Percentiles rank a stretch among this genome's conserved stretches.
Conservation (phyloP, 1,284 basidiomycete species). For the Neolentinus lepideus region DNA sequence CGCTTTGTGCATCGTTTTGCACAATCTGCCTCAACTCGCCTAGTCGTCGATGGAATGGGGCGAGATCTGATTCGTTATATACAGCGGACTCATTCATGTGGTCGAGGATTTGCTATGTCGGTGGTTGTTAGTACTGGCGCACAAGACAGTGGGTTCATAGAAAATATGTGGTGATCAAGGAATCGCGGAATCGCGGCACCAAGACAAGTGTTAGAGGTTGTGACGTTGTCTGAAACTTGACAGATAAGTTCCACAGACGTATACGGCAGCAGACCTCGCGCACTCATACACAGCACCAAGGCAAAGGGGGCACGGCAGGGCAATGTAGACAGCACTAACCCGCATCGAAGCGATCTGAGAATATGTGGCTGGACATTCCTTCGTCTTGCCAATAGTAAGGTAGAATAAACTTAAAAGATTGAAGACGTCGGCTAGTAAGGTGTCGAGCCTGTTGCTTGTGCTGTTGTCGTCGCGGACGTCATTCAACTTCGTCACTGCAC, state of each 20-base stretch:
- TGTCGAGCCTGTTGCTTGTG: constrained; percentile 85
- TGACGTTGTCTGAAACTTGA: neutral
- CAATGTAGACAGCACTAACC: constrained; percentile 44
- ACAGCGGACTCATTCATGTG: constrained; percentile 93
- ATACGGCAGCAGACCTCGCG: neutral
- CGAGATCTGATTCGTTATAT: constrained; percentile 86
- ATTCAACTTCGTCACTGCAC: constrained; percentile 86
- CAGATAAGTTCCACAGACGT: neutral
- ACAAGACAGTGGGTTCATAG: neutral
- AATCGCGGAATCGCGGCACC: neutral
- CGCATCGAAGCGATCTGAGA: constrained; percentile 92
- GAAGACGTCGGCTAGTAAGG: constrained; percentile 90
- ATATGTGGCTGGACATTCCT: constrained; percentile 88
- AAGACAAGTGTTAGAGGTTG: neutral
- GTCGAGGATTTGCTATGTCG: constrained; percentile 78
- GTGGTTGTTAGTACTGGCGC: constrained; percentile 9
- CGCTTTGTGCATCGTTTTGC: constrained; percentile 72
- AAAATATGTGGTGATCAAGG: constrained; percentile 10
- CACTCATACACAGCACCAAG: neutral
- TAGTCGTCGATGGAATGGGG: constrained; percentile 78
- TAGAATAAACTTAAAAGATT: constrained; percentile 88
- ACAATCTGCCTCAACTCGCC: constrained; percentile 79
- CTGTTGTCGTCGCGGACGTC: constrained; percentile 79
- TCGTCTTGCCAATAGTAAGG: constrained; percentile 89
- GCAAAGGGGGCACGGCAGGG: neutral